Conservation (phyloP, 1,284 basidiomycete species). For the Erythrobasidium hasegawianum region DNA sequence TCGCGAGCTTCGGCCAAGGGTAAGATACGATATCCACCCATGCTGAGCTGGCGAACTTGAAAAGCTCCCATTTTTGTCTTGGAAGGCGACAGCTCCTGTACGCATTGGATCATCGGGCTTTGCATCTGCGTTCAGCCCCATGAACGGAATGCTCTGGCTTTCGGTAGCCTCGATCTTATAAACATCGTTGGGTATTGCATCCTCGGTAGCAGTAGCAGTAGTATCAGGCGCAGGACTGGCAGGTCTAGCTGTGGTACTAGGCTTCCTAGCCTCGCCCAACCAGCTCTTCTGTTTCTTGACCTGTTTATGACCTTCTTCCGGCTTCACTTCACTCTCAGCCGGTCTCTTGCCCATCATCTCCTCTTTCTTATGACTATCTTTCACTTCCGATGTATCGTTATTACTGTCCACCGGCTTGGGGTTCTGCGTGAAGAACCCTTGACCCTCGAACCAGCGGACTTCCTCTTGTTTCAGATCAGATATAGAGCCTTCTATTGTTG, state of each 20-base stretch:
- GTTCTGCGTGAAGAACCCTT: slow-evolving; percentile 2
- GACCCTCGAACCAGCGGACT: neutral
- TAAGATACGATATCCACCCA: neutral
- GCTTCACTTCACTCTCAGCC: neutral
- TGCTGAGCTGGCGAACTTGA: neutral
- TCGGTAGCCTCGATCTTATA: too few relatives aligned
- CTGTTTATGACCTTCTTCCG: neutral
- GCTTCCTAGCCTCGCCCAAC: neutral
- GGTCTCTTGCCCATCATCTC: neutral
- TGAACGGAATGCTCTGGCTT: too few relatives aligned
- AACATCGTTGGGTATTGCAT: too few relatives aligned
- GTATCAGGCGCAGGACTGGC: neutral
- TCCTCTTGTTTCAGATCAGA: slow-evolving; percentile 9
- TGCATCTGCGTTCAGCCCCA: too few relatives aligned
- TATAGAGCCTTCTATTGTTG: slow-evolving; percentile 28
- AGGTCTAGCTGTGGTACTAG: neutral
- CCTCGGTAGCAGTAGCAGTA: neutral
- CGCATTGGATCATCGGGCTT: too few relatives aligned
- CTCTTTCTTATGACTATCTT: neutral
- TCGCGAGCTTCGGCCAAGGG: neutral
- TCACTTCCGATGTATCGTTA: neutral
- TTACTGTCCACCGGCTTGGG: neutral
- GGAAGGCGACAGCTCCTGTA: too few relatives aligned
- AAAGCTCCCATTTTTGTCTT: too few relatives aligned
- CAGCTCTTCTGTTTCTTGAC: slow-evolving; percentile 3